Evolutionary conservation across 177 flowering plant species (phyloP).

Genomic region (Vitis hybrid): DNA sequence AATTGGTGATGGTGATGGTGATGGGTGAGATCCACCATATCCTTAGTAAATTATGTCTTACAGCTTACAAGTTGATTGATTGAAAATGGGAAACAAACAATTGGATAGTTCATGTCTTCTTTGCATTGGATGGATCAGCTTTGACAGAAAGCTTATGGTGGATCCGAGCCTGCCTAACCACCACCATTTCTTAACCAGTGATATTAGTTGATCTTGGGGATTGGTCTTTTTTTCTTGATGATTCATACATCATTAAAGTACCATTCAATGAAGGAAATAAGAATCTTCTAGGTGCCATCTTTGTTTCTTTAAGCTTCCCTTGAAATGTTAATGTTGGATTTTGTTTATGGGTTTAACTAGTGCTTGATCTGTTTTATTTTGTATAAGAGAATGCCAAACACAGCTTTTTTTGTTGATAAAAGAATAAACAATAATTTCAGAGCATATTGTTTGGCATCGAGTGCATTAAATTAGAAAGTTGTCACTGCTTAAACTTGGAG

Average conservation of each 20-base stretch:
- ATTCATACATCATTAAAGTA: not conserved
- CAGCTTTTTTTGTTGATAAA: not conserved
- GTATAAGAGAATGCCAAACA: not conserved
- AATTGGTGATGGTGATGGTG: not conserved
- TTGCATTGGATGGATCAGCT: not conserved
- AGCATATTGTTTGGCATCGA: not conserved
- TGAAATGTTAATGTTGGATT: not conserved
- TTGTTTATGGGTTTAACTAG: not conserved
- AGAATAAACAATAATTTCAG: not conserved
- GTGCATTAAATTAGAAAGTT: not conserved
- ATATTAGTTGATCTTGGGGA: not conserved
- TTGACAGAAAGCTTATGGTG: not conserved
- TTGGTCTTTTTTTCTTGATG: not conserved
- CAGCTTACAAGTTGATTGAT: not conserved
- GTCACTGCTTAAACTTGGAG: not conserved
- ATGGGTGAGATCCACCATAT: too few relatives aligned
- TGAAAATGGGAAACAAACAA: too few relatives aligned
- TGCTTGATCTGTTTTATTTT: conserved; percentile 1
- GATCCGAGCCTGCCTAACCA: not conserved
- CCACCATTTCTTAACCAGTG: not conserved
- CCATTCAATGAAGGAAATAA: not conserved
- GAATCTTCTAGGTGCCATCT: not conserved
- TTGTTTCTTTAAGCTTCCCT: not conserved
- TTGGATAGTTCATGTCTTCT: not conserved
- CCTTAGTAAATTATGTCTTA: too few relatives aligned